Evolutionary conservation across 2,329 filamentous ascomycete genomes (phyloP), one percentile per base, ranked within the genome.

Genomic region (Diaporthe helianthi): DNA sequence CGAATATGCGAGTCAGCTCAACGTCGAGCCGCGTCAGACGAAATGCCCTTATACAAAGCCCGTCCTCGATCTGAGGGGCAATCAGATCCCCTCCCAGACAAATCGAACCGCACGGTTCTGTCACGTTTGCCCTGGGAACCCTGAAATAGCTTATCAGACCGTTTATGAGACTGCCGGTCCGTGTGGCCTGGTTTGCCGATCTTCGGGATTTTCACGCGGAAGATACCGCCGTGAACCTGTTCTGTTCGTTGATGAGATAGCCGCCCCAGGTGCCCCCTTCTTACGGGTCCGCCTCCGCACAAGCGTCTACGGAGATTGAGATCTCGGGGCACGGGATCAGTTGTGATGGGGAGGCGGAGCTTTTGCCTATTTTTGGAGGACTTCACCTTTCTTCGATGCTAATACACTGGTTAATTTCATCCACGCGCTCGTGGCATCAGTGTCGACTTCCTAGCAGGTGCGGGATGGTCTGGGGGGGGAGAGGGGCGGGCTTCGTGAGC

Each of bases 61-160:
- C 29, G 36, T 63, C 41, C 58, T 63, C 36, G 29, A 49, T 63
- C 44, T 63, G 26, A 36, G 58, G 41, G 44, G 44, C 13, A 44
- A 63, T 63, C 58, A 63, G 29, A 26, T n/a, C 15, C 33, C 13
- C 9, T 47, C 29, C 58, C 44, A 63, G 58, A 26, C 58, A 24
- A 63, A 36, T 49, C 44, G 44, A 49, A 49, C 58, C 58, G 58
- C 44, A 29, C 44, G 58, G n/a, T 63, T 49, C 44, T 63, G 58
- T 49, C 58, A 63, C 58, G 58, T 49, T 49, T 19, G 29, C 29
- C 15, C 19, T 29, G 58, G n/a, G 22, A 7, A 15, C n/a, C n/a
- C 49, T 33, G 26, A 15, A 15, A 4, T 36, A 7, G 33, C 29
- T 49, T 36, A 12, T 49, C 44, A 36, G 44, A 29, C 12, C 19